Base-by-base conservation (phyloP, 345 rosid species). In the Eucalyptus curtisii region DNA sequence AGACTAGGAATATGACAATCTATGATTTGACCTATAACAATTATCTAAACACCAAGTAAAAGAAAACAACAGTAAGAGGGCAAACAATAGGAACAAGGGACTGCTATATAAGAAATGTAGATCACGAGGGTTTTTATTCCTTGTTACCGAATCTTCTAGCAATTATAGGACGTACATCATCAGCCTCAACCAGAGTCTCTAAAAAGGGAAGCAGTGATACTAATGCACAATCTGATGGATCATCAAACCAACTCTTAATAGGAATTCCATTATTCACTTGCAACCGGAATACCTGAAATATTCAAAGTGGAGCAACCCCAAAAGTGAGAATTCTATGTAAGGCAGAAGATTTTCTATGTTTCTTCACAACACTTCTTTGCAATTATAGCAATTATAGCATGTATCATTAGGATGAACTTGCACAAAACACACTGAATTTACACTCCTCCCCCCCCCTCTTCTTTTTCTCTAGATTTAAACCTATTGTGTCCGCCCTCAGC, bases 211-310 rank as follows among this genome's bases (percentile, higher is more conserved):
- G 97, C 89, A 98, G 94, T 14, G 98, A 92, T 50, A 97, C 88
- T 92, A 98, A 92, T 50, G 96, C 97, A 90, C 94, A 93, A 94
- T 98, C 99, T 42, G 95, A 93, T 90, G 97, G 95, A 91, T 98
- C 99, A 93, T 94, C 95, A 82, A 96, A 96, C 99, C 99, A 98
- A 93, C 99, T 98, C 95, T 94, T 93, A 89, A 98, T 98, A 85
- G 99, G 99, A 92, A 98, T 97, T 90, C 99, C 99, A 86, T 98
- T 98, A 92, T 95, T 94, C 89, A 96, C 94, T 94, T 98, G 99
- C 96, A 97, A 93, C 92, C 96, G 95, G 95, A 95, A 86, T 33
- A 86, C 87, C 87, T 86, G 87, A 86, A 86, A 86, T 86, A 86
- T n/a, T 86, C 42, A 86, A 53, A 86, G 66, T 2, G 45, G 45